Evolutionary conservation across 23 red algal species (phyloP).

Genomic region (Gracilaria domingensis): DNA sequence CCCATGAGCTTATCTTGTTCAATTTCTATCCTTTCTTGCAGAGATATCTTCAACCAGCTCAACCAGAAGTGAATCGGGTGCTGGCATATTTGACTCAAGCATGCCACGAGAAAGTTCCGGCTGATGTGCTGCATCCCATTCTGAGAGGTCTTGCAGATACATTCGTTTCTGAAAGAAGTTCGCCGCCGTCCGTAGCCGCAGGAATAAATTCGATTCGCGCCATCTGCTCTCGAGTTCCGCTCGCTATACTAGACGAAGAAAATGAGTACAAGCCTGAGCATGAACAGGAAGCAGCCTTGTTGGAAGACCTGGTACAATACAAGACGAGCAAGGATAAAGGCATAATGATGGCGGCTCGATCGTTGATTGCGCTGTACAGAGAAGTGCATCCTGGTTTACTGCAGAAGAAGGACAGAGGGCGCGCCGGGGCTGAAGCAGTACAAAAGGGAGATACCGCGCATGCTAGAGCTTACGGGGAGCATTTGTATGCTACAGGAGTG

Average conservation of each 20-base stretch:
- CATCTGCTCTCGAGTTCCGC: conserved; percentile 86
- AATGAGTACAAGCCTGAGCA: conserved; percentile 57
- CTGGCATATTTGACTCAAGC: conserved; percentile 83
- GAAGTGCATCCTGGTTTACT: conserved; percentile 81
- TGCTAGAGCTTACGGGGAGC: conserved; percentile 53
- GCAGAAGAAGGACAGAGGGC: conserved; percentile 83
- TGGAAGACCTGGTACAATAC: conserved; percentile 88
- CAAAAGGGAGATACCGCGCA: conserved; percentile 31
- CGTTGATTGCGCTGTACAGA: conserved; percentile 86
- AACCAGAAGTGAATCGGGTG: conserved; percentile 82
- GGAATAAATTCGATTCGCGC: conserved; percentile 93
- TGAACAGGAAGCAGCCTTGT: conserved; percentile 73
- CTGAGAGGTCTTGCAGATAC: conserved; percentile 88
- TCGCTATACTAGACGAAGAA: conserved; percentile 83
- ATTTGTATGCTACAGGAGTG: conserved; percentile 51
- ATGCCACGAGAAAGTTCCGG: conserved; percentile 84
- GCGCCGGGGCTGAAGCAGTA: conserved; percentile 48
- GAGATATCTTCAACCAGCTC: conserved; percentile 90
- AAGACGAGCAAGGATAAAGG: conserved; percentile 83
- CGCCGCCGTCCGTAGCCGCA: conserved; percentile 77
- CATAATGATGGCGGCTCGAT: conserved; percentile 95
- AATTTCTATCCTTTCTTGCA: conserved; percentile 88
- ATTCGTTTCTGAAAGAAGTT: conserved; percentile 90
- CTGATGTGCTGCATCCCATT: conserved; percentile 86
- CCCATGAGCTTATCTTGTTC: conserved; percentile 83